Evolutionary conservation across 2,329 filamentous ascomycete species (phyloP).

Genomic region (Lasiodiplodia sp.): DNA sequence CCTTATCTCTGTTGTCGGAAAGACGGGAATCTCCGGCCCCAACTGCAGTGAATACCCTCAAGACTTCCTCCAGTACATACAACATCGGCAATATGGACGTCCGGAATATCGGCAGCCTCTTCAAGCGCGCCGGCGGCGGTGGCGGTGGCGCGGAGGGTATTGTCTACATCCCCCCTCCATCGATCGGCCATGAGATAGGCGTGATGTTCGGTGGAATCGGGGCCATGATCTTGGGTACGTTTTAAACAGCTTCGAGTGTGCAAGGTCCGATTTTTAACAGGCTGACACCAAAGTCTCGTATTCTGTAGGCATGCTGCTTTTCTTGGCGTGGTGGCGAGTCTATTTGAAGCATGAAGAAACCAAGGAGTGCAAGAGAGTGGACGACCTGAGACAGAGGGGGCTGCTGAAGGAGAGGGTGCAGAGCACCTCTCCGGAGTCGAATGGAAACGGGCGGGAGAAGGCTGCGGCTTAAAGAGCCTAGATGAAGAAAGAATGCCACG

Average conservation of each 20-base stretch:
- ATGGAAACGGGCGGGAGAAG: conserved; percentile 10
- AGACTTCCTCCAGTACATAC: not conserved
- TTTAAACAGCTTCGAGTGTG: not conserved
- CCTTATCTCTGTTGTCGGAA: not conserved
- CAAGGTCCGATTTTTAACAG: not conserved
- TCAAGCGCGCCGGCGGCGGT: conserved; percentile 16
- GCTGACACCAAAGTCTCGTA: conserved; percentile 5
- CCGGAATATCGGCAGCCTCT: conserved; percentile 3
- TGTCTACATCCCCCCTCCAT: conserved; percentile 28
- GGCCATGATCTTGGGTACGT: conserved; percentile 33
- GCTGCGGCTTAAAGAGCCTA: not conserved
- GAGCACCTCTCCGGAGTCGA: not conserved
- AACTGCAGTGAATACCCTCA: not conserved
- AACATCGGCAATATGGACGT: conserved; percentile 14
- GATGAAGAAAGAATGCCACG: too few relatives aligned
- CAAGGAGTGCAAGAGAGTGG: conserved; percentile 32
- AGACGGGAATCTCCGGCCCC: not conserved
- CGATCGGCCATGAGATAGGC: conserved; percentile 35
- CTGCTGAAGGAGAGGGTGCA: conserved; percentile 31
- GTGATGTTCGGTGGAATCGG: conserved; percentile 34
- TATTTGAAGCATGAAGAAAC: conserved; percentile 31
- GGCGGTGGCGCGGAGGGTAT: conserved; percentile 23
- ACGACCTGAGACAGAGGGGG: conserved; percentile 31
- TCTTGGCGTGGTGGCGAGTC: conserved; percentile 35
- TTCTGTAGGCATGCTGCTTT: conserved; percentile 31